Conservation (phyloP, 1,284 basidiomycete species). For the Ustilago xerochloae region DNA sequence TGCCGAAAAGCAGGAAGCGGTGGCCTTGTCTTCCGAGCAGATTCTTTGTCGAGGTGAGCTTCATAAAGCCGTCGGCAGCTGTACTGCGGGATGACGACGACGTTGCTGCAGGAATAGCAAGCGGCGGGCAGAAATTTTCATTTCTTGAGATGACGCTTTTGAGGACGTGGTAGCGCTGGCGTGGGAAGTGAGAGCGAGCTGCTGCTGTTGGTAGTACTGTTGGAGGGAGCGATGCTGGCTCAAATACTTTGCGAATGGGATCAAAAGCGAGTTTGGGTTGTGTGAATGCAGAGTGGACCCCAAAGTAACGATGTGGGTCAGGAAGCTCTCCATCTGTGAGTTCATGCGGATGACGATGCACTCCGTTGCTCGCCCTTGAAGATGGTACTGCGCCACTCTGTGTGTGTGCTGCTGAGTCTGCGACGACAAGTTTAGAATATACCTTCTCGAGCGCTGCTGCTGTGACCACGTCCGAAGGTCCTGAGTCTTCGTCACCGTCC, state of each 20-base stretch:
- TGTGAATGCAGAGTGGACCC: conserved; percentile 87
- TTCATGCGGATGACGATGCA: conserved; percentile 33
- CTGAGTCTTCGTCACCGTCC: neutral
- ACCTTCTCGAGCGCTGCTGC: conserved; percentile 54
- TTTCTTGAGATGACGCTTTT: conserved; percentile 61
- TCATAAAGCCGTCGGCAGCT: conserved; percentile 55
- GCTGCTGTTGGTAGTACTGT: conserved; percentile 52
- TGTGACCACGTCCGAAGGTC: conserved; percentile 53
- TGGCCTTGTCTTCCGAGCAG: conserved; percentile 89
- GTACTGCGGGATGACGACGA: conserved; percentile 13
- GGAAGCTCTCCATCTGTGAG: conserved; percentile 73
- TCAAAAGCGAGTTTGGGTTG: conserved; percentile 95
- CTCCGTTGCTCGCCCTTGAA: neutral
- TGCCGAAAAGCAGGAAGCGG: conserved; percentile 91
- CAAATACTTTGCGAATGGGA: conserved; percentile 82
- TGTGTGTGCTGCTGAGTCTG: conserved; percentile 49
- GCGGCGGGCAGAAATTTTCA: conserved; percentile 65
- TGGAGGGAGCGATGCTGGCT: conserved; percentile 63
- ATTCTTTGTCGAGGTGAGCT: conserved; percentile 94
- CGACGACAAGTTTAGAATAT: conserved; percentile 62
- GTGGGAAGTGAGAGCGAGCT: conserved; percentile 44
- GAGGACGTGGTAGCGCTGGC: conserved; percentile 59
- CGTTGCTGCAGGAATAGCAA: conserved; percentile 35
- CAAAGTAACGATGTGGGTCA: conserved; percentile 85
- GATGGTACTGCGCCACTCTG: neutral